Base-by-base conservation (phyloP, 108 stramenopile species). In the Epithemia pelagica region DNA sequence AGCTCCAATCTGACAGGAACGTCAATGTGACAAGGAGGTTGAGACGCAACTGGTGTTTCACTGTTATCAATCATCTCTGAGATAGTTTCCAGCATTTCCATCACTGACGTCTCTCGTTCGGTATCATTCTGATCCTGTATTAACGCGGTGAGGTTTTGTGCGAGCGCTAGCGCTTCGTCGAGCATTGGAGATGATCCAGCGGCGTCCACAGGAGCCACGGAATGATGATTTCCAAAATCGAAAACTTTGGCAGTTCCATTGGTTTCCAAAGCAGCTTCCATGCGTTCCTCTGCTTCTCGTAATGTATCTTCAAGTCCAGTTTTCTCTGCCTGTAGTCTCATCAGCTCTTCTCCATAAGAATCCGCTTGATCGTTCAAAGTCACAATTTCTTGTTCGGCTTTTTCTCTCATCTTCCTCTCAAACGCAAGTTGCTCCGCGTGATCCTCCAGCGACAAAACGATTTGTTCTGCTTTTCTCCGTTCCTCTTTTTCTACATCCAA, bases 111-210 rank as follows among this genome's bases (percentile, higher is more conserved):
- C 32, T 63, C 62, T 21, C 31, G 21, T 22, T 54, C 29, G 30
- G 46, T n/a, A 31, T 55, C 54, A 29, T 56, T 25, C 2, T 31
- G 51, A 1, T 53, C 65, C 8, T 66, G 52, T 24, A 66, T 51
- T 1, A 66, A 30, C 19, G 46, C 65, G 15, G 26, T 54, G 2
- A 66, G 28, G 26, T 51, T 51, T 66, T 66, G 54, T 26, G 65
- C 65, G 1, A 66, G 54, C 1, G 65, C 65, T 28, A 66, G 53
- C 15, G 65, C 65, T 66, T 66, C 65, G 26, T 66, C 65, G 7
- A 66, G 54, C 10, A 66, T 26, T 18, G 61, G 65, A 15, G 62
- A 23, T 2, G 62, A 63, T 23, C 37, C 62, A 2, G 20, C 46
- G n/a, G 22, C 62, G 30, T 58, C 22, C 26, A 25, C 30, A 7